phyloP scores from a whole-genome alignment of 495 filamentous ascomycete genomes.

The Aspergillus panamensis region DNA sequence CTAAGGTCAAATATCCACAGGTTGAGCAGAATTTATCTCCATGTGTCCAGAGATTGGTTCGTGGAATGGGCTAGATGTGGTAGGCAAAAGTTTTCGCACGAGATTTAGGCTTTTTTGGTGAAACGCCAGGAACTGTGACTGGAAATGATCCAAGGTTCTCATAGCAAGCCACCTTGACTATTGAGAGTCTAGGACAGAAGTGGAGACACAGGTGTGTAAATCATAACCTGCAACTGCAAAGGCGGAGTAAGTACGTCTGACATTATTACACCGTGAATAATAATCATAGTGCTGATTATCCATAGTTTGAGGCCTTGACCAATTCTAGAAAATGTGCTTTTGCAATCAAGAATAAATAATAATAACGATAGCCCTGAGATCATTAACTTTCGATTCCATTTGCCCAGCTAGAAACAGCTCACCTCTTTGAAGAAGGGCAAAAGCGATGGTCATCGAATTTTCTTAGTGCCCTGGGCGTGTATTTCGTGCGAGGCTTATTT shows the following conservation, averaged over 20 bases:
- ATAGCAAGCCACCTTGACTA: neutral
- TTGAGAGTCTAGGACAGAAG: neutral
- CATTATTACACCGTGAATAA: constrained; percentile 3
- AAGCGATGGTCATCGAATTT: no score
- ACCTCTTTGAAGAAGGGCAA: no score
- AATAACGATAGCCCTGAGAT: neutral
- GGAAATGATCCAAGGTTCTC: neutral
- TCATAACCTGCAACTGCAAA: neutral
- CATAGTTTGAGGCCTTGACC: neutral
- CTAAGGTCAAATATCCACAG: neutral
- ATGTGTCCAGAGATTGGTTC: neutral
- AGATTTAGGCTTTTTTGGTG: neutral
- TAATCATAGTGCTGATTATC: neutral
- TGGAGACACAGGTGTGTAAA: neutral
- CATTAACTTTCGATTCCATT: neutral
- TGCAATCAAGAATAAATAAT: neutral
- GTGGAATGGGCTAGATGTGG: neutral
- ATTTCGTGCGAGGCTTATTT: neutral
- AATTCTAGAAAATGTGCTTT: neutral
- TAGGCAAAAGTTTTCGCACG: neutral
- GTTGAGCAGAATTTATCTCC: neutral
- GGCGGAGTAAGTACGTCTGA: neutral
- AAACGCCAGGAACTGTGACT: constrained; percentile 2
- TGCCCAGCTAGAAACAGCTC: neutral
- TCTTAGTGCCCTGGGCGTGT: neutral